Evolutionary conservation across 1,284 basidiomycete species (phyloP).

Genomic region (Leccinum huronense): DNA sequence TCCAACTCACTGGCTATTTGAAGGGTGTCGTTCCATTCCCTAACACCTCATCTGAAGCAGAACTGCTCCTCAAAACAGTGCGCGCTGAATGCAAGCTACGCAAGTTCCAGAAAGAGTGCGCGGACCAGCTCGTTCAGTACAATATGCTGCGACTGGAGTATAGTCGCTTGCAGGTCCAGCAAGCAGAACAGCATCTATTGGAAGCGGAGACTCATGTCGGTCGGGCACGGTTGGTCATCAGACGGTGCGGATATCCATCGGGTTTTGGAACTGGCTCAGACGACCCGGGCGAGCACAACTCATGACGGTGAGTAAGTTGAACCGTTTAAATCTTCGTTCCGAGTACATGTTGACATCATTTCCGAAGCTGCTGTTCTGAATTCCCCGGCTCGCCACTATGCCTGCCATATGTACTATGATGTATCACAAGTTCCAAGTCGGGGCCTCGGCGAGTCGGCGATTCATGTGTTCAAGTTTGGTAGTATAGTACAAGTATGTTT

Average conservation of each 20-base stretch:
- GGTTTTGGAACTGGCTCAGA: not conserved
- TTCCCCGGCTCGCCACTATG: too few species aligned
- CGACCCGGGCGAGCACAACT: not conserved
- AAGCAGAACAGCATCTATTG: slow-evolving; percentile 4
- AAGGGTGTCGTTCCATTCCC: not conserved
- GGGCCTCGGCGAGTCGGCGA: too few species aligned
- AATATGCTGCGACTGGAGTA: slow-evolving; percentile 2
- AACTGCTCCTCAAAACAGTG: slow-evolving; percentile 5
- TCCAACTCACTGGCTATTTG: not conserved
- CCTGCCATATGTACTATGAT: too few species aligned
- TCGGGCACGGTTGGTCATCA: not conserved
- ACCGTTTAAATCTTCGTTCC: not conserved
- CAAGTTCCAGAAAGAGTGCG: slow-evolving; percentile 6
- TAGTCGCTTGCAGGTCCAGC: slow-evolving; percentile 7
- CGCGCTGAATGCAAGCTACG: slow-evolving; percentile 6
- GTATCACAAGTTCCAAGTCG: too few species aligned
- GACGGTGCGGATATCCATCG: slow-evolving; percentile 4
- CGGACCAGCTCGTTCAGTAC: slow-evolving; percentile 5
- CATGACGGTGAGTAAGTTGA: not conserved
- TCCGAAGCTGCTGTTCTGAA: too few species aligned
- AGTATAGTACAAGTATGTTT: too few species aligned
- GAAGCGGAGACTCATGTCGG: slow-evolving; percentile 4
- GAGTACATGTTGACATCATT: too few species aligned
- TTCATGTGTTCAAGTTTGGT: too few species aligned
- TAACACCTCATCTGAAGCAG: not conserved